A percentile compares a stretch with the other conserved stretches of the same genome.
These are phyloP conservation scores for Ocimum tenuiflorum DNA, from an alignment of 257 asterid genomes.

Conservation along the genomic window DNA sequence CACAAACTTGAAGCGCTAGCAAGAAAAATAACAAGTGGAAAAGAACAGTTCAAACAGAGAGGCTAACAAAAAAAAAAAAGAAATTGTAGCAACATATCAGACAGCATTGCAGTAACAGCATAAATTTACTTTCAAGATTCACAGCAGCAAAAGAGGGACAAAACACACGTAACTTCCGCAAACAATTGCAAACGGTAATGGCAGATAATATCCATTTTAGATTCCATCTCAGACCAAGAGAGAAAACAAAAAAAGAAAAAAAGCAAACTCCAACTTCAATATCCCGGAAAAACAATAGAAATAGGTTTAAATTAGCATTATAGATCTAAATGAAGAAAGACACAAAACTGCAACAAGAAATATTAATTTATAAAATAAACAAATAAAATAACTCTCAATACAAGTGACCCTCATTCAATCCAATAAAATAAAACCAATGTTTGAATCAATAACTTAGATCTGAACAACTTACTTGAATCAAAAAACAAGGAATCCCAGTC, in stretches of 20 bases:
- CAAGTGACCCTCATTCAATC: conserved; percentile 15
- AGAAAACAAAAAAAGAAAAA: no score
- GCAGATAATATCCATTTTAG: background rate
- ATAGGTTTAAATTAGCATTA: conserved; percentile 21
- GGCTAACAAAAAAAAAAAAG: background rate
- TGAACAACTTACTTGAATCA: conserved; percentile 50
- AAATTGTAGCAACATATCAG: background rate
- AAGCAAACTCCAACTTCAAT: background rate
- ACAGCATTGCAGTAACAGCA: conserved; percentile 2
- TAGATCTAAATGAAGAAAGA: conserved; percentile 38
- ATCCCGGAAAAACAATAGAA: conserved; percentile 14
- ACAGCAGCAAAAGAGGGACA: conserved; percentile 5
- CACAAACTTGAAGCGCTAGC: background rate
- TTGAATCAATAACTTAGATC: conserved; percentile 44
- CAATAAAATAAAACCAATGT: conserved; percentile 11
- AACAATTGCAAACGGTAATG: conserved; percentile 4
- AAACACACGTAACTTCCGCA: background rate
- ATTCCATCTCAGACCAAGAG: conserved; percentile 19
- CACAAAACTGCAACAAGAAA: background rate
- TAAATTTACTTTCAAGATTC: conserved; percentile 8
- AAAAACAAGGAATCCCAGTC: conserved; percentile 10
- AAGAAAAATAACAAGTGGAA: background rate
- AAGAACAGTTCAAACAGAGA: background rate
- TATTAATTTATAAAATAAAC: background rate
- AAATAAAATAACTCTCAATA: background rate